phyloP scores from a whole-genome alignment of 2,329 filamentous ascomycete species.

The Arthroderma sp. region DNA sequence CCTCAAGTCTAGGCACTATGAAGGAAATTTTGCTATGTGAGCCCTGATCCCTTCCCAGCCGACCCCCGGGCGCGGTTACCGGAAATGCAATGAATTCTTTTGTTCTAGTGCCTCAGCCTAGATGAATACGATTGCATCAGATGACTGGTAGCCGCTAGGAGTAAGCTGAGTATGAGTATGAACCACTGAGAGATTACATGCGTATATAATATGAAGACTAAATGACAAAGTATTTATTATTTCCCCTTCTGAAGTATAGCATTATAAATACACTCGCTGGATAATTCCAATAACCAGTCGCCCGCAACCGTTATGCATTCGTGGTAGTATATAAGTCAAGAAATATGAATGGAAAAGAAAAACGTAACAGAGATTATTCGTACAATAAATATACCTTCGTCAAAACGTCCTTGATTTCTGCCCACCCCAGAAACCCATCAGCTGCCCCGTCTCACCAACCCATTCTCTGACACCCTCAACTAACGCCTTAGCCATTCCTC shows the following conservation, averaged over 20 bases:
- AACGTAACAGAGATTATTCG: background rate
- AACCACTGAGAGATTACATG: too few species aligned
- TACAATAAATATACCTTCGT: background rate
- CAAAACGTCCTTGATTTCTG: conserved; percentile 40
- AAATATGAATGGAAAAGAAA: background rate
- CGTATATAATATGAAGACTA: background rate
- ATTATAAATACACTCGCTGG: background rate
- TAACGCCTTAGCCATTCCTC: conserved; percentile 50
- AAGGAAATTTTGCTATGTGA: too few species aligned
- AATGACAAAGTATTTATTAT: background rate
- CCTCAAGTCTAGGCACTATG: too few species aligned
- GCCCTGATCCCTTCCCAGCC: too few species aligned
- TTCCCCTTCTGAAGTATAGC: background rate
- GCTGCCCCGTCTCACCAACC: conserved; percentile 48
- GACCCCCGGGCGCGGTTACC: too few species aligned
- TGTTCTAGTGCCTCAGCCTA: background rate
- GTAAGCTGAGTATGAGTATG: too few species aligned
- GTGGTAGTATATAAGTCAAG: background rate
- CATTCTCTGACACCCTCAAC: conserved; percentile 48
- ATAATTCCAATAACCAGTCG: background rate
- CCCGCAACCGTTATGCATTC: background rate
- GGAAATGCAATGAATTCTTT: background rate
- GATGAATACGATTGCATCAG: background rate
- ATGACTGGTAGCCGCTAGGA: background rate
- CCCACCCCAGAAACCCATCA: conserved; percentile 50